Evolutionary conservation across 2,329 filamentous ascomycete species (phyloP), one percentile per base, ranked within the genome.

Genomic region (Fusarium euwallaceae): DNA sequence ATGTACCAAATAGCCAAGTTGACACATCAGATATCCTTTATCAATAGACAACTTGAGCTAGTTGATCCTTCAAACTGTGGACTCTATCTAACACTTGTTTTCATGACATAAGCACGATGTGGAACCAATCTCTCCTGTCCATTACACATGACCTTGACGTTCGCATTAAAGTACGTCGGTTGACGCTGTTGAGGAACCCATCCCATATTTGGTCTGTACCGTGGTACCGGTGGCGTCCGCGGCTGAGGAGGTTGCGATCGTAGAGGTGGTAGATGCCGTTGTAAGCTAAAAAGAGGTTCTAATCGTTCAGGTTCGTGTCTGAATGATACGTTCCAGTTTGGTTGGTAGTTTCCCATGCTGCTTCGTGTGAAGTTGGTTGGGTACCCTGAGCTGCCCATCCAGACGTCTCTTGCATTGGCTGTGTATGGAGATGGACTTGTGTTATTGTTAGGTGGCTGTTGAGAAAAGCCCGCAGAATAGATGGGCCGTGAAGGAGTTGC

Each of bases 321-420:
- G 2, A 17, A 14, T 1, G 10, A 2, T 0, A 11, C 6, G 8
- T 41, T 14, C 41, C 41, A 51, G 1, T 17, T n/a, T 22, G 14
- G 4, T 12, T 10, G 27, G 1, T 58, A 55, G 24, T 77, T 45
- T 2, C 75, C 66, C 64, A 78, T 68, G 1, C 34, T 53, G 16
- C 32, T 36, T 36, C 63, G 61, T 5, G 58, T 58, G n/a, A 78
- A 78, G 20, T 60, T 37, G 17, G 60, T 5, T 14, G 76, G 61
- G 20, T 70, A 78, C 2, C 76, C 76, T 1, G 62, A 51, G 6
- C 76, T 71, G 10, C 75, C 76, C 75, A 78, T 76, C 68, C 73
- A 77, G 0, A 32, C 17, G 3, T 67, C n/a, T 6, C 60, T n/a
- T 12, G 56, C 22, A 2, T 17, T 37, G 1, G 2, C 24, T 4